Evolutionary conservation across 208 protist species (phyloP).

Genomic region (Acanthamoeba quina): DNA sequence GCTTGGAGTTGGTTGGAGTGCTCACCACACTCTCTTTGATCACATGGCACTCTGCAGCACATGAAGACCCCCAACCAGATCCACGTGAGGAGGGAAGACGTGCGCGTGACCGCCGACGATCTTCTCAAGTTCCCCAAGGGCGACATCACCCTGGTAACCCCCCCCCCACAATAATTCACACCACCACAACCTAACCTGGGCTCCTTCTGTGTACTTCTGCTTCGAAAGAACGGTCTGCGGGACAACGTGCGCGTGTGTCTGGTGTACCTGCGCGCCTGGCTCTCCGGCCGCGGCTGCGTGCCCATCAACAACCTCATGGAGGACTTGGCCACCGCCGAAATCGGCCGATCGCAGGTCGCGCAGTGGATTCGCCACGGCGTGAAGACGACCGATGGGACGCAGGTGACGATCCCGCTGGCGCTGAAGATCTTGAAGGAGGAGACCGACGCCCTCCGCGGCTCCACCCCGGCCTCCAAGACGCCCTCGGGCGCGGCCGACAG

Average conservation of each 20-base stretch:
- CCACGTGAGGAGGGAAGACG: constrained; percentile 51
- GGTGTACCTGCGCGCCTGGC: constrained; percentile 77
- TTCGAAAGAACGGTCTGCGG: neutral
- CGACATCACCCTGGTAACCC: neutral
- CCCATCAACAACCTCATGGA: constrained; percentile 81
- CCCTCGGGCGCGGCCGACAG: constrained; percentile 31
- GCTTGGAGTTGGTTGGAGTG: neutral
- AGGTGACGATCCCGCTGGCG: constrained; percentile 17
- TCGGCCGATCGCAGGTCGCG: constrained; percentile 74
- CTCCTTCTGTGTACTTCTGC: neutral
- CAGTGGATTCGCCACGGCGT: neutral
- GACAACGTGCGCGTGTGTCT: constrained; percentile 70
- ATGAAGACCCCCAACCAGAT: constrained; percentile 88
- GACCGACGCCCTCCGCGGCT: constrained; percentile 9
- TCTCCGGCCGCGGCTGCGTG: constrained; percentile 79
- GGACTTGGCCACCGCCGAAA: constrained; percentile 83
- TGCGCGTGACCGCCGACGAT: constrained; percentile 50
- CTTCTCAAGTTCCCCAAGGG: constrained; percentile 57
- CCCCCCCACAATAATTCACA: neutral
- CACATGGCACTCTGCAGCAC: constrained; percentile 24
- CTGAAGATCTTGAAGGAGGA: constrained; percentile 34
- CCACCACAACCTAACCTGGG: neutral
- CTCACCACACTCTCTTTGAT: neutral
- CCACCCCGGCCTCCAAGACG: constrained; percentile 21
- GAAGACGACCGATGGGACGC: constrained; percentile 9